phyloP scores from a whole-genome alignment of 2,329 filamentous ascomycete species.

The Colletotrichum sp. region DNA sequence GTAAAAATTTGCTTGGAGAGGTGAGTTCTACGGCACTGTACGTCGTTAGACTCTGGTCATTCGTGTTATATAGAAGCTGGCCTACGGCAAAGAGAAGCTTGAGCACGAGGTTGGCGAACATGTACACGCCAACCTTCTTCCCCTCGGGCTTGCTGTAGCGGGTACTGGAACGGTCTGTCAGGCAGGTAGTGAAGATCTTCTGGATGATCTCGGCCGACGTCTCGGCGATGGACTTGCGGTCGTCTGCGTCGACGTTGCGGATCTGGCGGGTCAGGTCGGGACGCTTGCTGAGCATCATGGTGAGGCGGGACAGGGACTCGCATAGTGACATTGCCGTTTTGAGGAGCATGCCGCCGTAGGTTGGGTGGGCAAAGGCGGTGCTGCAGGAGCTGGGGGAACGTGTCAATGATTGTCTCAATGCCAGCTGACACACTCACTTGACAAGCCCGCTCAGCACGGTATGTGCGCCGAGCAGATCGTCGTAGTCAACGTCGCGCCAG shows the following conservation, averaged over 20 bases:
- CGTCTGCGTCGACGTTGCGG: slow-evolving; percentile 66
- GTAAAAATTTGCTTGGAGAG: slow-evolving; percentile 88
- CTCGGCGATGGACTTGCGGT: slow-evolving; percentile 81
- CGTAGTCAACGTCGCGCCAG: slow-evolving; percentile 78
- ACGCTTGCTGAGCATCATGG: slow-evolving; percentile 80
- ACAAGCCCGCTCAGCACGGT: slow-evolving; percentile 74
- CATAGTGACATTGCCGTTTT: slow-evolving; percentile 84
- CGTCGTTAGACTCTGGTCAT: neutral
- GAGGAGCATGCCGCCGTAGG: slow-evolving; percentile 80
- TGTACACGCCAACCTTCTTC: slow-evolving; percentile 87
- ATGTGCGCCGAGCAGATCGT: slow-evolving; percentile 77
- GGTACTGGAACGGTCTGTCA: slow-evolving; percentile 77
- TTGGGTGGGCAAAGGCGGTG: slow-evolving; percentile 79
- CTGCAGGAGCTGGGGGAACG: slow-evolving; percentile 71
- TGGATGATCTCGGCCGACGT: slow-evolving; percentile 88
- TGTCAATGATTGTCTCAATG: neutral
- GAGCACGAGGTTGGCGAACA: slow-evolving; percentile 88
- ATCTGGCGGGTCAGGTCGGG: slow-evolving; percentile 77
- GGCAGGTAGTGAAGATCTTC: slow-evolving; percentile 87
- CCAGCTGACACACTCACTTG: slow-evolving; percentile 61
- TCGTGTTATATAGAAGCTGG: neutral
- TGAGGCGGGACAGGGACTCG: slow-evolving; percentile 78
- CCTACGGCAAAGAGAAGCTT: slow-evolving; percentile 83
- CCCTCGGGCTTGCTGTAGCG: slow-evolving; percentile 75
- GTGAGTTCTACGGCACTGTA: slow-evolving; percentile 78